A percentile compares a stretch with the other conserved stretches of the same genome.
phyloP scores from a whole-genome alignment of 805 yeast species.

The Komagataella kurtzmanii region DNA sequence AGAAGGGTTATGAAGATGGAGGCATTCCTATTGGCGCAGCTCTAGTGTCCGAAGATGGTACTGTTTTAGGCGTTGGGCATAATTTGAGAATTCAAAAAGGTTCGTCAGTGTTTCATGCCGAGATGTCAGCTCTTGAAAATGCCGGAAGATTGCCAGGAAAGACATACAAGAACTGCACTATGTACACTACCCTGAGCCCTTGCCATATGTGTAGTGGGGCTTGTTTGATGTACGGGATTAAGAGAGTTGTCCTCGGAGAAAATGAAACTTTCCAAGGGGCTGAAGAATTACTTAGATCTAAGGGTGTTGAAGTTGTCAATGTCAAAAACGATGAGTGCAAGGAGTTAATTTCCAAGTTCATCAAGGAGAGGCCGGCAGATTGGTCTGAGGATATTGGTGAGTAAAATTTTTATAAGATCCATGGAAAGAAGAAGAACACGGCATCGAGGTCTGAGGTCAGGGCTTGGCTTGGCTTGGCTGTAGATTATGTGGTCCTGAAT shows the following conservation, averaged over 20 bases:
- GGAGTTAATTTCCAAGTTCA: conserved; percentile 65
- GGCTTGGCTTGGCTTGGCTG: not conserved
- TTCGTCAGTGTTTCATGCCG: conserved; percentile 85
- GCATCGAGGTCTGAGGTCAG: not conserved
- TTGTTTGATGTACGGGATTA: conserved; percentile 75
- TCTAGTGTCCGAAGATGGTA: conserved; percentile 61
- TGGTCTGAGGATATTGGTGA: conserved; percentile 78
- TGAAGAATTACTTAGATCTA: conserved; percentile 52
- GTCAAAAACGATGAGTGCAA: conserved; percentile 48
- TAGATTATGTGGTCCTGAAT: not conserved
- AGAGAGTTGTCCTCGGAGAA: conserved; percentile 83
- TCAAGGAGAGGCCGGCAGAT: conserved; percentile 59
- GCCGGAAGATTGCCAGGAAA: conserved; percentile 82
- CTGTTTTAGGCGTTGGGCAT: conserved; percentile 78
- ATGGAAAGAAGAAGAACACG: not conserved
- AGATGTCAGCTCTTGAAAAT: conserved; percentile 75
- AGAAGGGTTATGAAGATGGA: conserved; percentile 60
- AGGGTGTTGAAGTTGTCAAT: conserved; percentile 66
- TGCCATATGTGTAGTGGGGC: conserved; percentile 96
- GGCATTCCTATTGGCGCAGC: conserved; percentile 88
- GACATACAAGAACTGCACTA: conserved; percentile 71
- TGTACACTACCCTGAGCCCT: conserved; percentile 88
- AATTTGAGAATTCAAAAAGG: conserved; percentile 79
- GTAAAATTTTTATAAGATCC: conserved; percentile 3
- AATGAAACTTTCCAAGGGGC: conserved; percentile 75